These are phyloP conservation scores for Scenedesmus sp. DNA, from an alignment of 163 green algal species.

Conservation along the genomic window DNA sequence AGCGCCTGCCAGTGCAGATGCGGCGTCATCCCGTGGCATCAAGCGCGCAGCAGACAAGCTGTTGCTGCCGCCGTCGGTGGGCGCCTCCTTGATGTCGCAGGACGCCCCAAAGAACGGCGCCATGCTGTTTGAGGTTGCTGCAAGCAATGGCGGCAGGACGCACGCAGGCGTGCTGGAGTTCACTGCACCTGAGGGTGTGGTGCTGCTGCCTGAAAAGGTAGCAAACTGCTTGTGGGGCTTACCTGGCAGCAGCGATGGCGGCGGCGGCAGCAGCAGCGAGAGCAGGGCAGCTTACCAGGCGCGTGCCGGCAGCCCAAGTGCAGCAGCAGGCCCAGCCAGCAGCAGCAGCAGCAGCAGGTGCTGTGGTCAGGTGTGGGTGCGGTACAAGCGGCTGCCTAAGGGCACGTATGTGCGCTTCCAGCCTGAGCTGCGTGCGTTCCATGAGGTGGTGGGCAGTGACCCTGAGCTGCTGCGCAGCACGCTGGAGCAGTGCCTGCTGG, in stretches of 20 bases:
- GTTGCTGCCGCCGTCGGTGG: constrained; percentile 74
- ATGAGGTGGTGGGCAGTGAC: constrained; percentile 68
- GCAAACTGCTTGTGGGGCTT: constrained; percentile 69
- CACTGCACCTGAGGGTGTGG: constrained; percentile 78
- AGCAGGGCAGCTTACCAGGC: constrained; percentile 36
- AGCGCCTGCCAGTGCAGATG: constrained; percentile 57
- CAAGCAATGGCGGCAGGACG: constrained; percentile 50
- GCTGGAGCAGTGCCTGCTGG: constrained; percentile 79
- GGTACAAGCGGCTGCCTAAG: constrained; percentile 73
- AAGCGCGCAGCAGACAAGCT: constrained; percentile 83
- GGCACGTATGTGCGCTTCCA: constrained; percentile 81
- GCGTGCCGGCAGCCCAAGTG: neutral
- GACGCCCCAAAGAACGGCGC: constrained; percentile 66
- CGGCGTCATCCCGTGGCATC: constrained; percentile 68
- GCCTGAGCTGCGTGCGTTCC: constrained; percentile 79
- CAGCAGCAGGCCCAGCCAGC: constrained; percentile 16
- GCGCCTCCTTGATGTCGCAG: constrained; percentile 70
- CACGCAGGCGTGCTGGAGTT: constrained; percentile 85
- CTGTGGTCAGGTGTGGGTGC: constrained; percentile 68
- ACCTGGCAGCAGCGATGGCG: constrained; percentile 18
- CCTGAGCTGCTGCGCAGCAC: constrained; percentile 64
- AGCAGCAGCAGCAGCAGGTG: constrained; percentile 45
- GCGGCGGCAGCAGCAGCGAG: constrained; percentile 33
- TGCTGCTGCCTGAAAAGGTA: constrained; percentile 81
- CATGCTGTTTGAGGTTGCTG: constrained; percentile 81